Conservation (phyloP, 1,284 basidiomycete species). For the Irpex sp. region DNA sequence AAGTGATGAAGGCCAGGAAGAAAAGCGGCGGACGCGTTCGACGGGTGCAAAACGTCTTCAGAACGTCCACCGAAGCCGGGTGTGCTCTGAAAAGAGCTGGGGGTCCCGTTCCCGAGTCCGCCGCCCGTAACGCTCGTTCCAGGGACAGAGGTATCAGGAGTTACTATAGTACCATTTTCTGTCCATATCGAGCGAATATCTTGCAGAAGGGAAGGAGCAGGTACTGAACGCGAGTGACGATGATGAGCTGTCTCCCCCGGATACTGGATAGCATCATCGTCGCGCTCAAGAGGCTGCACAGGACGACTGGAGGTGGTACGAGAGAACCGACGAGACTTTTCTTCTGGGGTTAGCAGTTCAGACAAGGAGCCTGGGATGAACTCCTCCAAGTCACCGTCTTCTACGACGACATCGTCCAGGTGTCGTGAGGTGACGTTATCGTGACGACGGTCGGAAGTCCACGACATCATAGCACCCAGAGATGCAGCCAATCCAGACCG, state of each 20-base stretch:
- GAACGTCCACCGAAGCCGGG: slow-evolving; percentile 34
- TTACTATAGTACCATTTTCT: slow-evolving; percentile 29
- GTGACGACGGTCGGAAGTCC: slow-evolving; percentile 24
- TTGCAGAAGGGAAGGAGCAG: slow-evolving; percentile 66
- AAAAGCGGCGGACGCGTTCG: slow-evolving; percentile 77
- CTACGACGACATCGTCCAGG: slow-evolving; percentile 44
- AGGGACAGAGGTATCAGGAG: slow-evolving; percentile 19
- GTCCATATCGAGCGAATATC: slow-evolving; percentile 77
- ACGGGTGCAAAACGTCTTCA: slow-evolving; percentile 40
- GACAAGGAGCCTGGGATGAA: slow-evolving; percentile 83
- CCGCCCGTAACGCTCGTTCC: slow-evolving; percentile 21
- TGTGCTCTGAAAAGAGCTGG: slow-evolving; percentile 43
- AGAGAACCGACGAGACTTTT: slow-evolving; percentile 74
- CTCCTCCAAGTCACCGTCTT: slow-evolving; percentile 81
- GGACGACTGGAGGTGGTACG: slow-evolving; percentile 50
- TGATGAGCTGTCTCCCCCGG: slow-evolving; percentile 37
- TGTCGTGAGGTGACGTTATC: slow-evolving; percentile 16
- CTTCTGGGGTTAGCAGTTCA: slow-evolving; percentile 85
- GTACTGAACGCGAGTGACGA: slow-evolving; percentile 74
- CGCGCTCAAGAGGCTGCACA: slow-evolving; percentile 21
- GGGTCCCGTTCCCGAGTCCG: slow-evolving; percentile 39
- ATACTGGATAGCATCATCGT: slow-evolving; percentile 24
- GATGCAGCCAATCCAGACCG: slow-evolving; percentile 43
- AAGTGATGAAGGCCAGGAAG: slow-evolving; percentile 66
- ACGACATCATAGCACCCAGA: slow-evolving; percentile 38